These are phyloP conservation scores for Ceratobasidium sp. DNA, from an alignment of 1,284 basidiomycete genomes.

Conservation along the genomic window DNA sequence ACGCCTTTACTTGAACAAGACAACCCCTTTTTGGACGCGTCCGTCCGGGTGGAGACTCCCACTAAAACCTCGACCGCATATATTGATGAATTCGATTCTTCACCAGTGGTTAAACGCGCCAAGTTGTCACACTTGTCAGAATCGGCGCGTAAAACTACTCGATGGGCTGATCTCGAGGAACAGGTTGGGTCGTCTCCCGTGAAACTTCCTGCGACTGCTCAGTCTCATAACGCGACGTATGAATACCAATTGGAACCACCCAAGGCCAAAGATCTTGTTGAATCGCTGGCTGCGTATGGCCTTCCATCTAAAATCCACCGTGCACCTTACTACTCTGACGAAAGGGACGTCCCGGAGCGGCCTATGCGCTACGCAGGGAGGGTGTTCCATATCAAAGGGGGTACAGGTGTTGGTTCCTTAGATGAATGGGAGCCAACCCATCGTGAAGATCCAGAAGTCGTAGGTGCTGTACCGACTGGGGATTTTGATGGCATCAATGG, in stretches of 20 bases:
- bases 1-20: constrained; percentile 34
- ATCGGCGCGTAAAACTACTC: not conserved
- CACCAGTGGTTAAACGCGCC: not conserved
- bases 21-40: constrained; percentile 27
- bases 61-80: not conserved
- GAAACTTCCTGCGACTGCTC: too few species aligned
- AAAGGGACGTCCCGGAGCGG: constrained; percentile 70
- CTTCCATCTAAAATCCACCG: constrained; percentile 72
- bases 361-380: constrained; percentile 83
- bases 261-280: constrained; percentile 57
- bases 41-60: not conserved
- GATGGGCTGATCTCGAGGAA: constrained; percentile 24
- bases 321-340: constrained; percentile 79
- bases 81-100: not conserved
- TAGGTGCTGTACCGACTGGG: not conserved
- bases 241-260: constrained; percentile 66
- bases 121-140: constrained; percentile 4
- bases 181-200: too few species aligned
- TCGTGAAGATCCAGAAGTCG: not conserved
- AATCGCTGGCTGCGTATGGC: constrained; percentile 59
- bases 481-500: constrained; percentile 55
- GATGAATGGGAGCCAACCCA: constrained; percentile 59
- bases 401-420: constrained; percentile 58
- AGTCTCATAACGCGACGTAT: too few species aligned
- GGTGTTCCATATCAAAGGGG: constrained; percentile 71